Base-by-base conservation (phyloP, 179 eudicot genomes). In the Actinidia polygama region DNA sequence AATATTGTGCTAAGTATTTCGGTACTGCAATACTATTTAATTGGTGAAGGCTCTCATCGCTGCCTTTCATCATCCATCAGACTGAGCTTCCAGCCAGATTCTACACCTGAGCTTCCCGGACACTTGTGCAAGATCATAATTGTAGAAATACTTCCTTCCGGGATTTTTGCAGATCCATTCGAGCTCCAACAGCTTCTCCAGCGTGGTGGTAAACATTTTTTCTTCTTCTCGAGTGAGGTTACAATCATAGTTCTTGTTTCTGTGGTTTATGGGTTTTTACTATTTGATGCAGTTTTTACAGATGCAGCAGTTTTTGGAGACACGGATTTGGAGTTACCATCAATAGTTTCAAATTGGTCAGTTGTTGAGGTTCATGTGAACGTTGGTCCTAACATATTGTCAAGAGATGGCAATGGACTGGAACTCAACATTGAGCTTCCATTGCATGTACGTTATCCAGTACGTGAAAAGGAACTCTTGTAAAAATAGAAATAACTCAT, bases 31-130 rank as follows among this genome's bases (percentile, higher is more conserved):
- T 89, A 91, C 36, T 78, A 59, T 79, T 79, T 97, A 58, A 89
- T 88, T 85, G 98, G 99, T 50, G 99, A 97, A 87, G 99, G 99
- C 67, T 91, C 98, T 73, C 99, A 97, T 87, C 98, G 98, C 46
- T 88, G 61, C 73, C 80, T 96, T 40, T 87, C 87, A 79, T 85
- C 95, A 72, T 86, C 93, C 57, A 75, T 96, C 57, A 85, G 70
- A 82, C 79, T 92, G 61, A 83, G 87, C 66, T 50, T 89, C 82
- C 88, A 78, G 23, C 83, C 58, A 24, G 88, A 80, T 26, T 74
- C 79, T 64, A 24, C 15, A 81, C 73, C 69, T 79, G 59, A 84
- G 68, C 76, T 77, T 58, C 84, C 87, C 66, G 64, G 77, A 68
- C 89, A 83, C 47, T 79, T 46, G 15, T 97, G 93, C 86, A 89